phyloP scores from a whole-genome alignment of 805 yeast species.

The Metschnikowia orientalis region DNA sequence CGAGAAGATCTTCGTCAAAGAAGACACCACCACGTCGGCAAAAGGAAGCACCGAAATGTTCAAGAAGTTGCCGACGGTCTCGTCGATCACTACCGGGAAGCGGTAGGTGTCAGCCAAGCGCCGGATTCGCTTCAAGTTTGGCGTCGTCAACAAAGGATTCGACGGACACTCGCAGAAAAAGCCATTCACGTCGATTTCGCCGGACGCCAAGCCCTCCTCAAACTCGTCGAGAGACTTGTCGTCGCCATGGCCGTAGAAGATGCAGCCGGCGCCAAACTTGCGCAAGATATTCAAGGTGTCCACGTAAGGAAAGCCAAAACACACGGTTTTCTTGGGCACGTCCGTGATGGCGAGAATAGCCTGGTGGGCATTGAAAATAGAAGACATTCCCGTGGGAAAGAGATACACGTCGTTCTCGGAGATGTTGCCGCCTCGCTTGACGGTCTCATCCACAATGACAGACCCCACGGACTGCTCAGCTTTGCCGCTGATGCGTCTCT shows the following conservation, averaged over 20 bases:
- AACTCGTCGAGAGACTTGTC: conserved; percentile 61
- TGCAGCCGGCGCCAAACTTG: conserved; percentile 90
- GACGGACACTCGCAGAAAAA: conserved; percentile 93
- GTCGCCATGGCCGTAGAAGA: conserved; percentile 82
- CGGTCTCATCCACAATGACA: conserved; percentile 19
- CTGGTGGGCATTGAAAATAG: conserved; percentile 79
- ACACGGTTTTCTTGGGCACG: conserved; percentile 59
- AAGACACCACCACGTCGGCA: conserved; percentile 82
- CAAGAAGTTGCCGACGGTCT: conserved; percentile 87
- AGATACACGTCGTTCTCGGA: conserved; percentile 70
- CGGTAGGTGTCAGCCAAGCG: conserved; percentile 61
- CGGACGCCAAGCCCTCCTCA: conserved; percentile 51
- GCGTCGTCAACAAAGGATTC: conserved; percentile 85
- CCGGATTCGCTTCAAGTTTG: conserved; percentile 64
- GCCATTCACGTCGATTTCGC: conserved; percentile 61
- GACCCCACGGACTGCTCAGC: conserved; percentile 40
- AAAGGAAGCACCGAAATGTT: conserved; percentile 77
- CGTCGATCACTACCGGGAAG: conserved; percentile 85
- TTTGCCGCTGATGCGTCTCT: conserved; percentile 69
- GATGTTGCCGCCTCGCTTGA: conserved; percentile 28
- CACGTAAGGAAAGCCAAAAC: conserved; percentile 95
- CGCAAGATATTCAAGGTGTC: conserved; percentile 82
- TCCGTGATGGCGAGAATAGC: conserved; percentile 32
- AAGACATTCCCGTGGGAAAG: conserved; percentile 90
- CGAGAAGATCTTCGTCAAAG: conserved; percentile 86